phyloP scores from a whole-genome alignment of 805 yeast genomes.

The Candida endomychidarum region DNA sequence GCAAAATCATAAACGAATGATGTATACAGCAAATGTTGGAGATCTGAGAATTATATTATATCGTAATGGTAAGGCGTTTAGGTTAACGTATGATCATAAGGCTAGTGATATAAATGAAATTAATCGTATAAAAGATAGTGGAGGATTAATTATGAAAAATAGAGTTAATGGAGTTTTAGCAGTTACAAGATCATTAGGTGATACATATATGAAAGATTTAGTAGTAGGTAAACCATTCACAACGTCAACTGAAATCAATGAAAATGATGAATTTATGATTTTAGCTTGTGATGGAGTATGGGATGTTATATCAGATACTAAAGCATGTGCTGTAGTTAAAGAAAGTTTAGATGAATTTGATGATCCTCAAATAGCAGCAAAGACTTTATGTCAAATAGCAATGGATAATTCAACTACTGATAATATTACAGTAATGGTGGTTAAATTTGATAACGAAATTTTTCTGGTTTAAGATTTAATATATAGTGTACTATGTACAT shows the following conservation, averaged over 20 bases:
- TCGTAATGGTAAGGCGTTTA: constrained; percentile 69
- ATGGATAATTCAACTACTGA: constrained; percentile 80
- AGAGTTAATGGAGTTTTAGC: constrained; percentile 96
- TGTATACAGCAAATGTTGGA: constrained; percentile 94
- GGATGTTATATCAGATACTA: constrained; percentile 88
- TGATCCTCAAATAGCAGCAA: constrained; percentile 67
- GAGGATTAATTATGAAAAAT: constrained; percentile 86
- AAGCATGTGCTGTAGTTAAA: constrained; percentile 73
- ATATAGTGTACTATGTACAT: background rate
- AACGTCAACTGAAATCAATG: constrained; percentile 72
- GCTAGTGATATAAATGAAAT: constrained; percentile 81
- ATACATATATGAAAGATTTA: constrained; percentile 83
- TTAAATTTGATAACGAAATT: constrained; percentile 50
- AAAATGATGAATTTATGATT: constrained; percentile 73
- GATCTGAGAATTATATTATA: constrained; percentile 83
- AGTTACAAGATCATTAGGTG: constrained; percentile 91
- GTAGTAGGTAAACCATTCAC: constrained; percentile 93
- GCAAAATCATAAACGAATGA: constrained; percentile 59
- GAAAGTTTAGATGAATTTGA: constrained; percentile 38
- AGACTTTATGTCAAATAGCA: constrained; percentile 67
- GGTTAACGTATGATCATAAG: constrained; percentile 91
- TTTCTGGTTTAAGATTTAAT: constrained; percentile 31
- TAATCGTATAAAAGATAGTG: constrained; percentile 69
- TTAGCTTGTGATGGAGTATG: constrained; percentile 96
- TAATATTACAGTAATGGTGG: constrained; percentile 91